Conservation (phyloP, 2,329 filamentous ascomycete genomes). For the Arthroderma sp. region DNA sequence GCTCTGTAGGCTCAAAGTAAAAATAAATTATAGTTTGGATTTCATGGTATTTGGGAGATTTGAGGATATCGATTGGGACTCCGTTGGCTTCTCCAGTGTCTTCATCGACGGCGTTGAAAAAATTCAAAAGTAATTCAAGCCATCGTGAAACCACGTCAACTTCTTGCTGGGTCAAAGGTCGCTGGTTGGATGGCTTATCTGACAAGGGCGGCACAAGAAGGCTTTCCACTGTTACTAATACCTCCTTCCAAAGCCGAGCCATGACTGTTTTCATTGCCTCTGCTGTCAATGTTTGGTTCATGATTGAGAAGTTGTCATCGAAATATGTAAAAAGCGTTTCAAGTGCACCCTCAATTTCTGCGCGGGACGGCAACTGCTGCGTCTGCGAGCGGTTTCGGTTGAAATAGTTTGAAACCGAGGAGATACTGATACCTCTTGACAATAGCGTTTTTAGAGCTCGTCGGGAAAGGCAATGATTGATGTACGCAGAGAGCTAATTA, state of each 20-base stretch:
- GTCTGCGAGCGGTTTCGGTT: constrained; percentile 38
- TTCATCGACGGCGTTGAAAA: constrained; percentile 90
- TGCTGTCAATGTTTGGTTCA: constrained; percentile 91
- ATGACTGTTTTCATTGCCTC: constrained; percentile 98
- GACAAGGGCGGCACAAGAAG: constrained; percentile 86
- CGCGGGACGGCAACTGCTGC: constrained; percentile 47
- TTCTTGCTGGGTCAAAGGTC: constrained; percentile 71
- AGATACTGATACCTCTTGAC: constrained; percentile 57
- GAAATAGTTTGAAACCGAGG: constrained; percentile 59
- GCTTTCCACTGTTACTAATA: constrained; percentile 77
- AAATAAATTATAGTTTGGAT: constrained; percentile 95
- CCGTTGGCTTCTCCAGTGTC: constrained; percentile 70
- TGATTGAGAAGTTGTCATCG: constrained; percentile 96
- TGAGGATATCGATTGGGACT: constrained; percentile 79
- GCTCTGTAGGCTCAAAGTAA: constrained; percentile 87
- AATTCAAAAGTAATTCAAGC: constrained; percentile 78
- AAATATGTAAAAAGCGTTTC: constrained; percentile 86
- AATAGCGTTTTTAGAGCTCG: constrained; percentile 65
- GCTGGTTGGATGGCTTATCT: constrained; percentile 82
- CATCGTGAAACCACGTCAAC: constrained; percentile 91
- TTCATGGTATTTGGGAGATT: constrained; percentile 97
- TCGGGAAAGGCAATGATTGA: constrained; percentile 73
- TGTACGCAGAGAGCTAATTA: constrained; percentile 71
- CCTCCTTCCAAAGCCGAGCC: constrained; percentile 96
- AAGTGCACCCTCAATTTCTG: constrained; percentile 67